A percentile compares a stretch with the other conserved stretches of the same genome.
phyloP scores from a whole-genome alignment of 495 filamentous ascomycete species.

The Penicillium flavigenum region DNA sequence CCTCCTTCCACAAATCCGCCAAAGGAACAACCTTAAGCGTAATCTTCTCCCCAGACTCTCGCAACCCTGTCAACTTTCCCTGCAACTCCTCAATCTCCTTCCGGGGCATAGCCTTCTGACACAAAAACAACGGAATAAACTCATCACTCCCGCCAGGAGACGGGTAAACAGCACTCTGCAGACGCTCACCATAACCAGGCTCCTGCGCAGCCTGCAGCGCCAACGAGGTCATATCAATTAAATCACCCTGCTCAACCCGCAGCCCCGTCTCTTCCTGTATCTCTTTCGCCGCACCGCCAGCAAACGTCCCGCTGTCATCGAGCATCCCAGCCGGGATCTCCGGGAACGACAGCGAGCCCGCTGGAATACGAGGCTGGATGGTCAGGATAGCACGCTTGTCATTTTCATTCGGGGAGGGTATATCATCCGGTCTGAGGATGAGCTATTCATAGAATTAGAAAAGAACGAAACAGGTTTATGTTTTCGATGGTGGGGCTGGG shows the following conservation, averaged over 20 bases:
- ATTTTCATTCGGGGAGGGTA: conserved; percentile 32
- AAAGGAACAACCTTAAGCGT: conserved; percentile 70
- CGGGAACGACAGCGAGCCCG: conserved; percentile 69
- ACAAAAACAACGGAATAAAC: conserved; percentile 74
- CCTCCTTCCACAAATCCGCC: conserved; percentile 74
- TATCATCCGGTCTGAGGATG: conserved; percentile 71
- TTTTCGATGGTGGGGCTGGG: neutral
- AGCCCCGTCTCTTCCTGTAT: conserved; percentile 80
- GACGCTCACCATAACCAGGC: conserved; percentile 35
- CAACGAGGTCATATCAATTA: conserved; percentile 70
- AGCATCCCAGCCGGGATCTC: conserved; percentile 92
- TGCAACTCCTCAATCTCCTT: conserved; percentile 64
- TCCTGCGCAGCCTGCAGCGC: conserved; percentile 39
- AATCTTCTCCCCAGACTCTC: conserved; percentile 81
- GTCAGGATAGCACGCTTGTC: conserved; percentile 74
- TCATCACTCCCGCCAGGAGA: conserved; percentile 83
- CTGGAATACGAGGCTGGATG: conserved; percentile 78
- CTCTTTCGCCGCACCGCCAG: conserved; percentile 75
- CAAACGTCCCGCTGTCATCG: conserved; percentile 72
- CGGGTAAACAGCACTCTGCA: conserved; percentile 69
- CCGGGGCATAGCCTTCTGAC: conserved; percentile 65
- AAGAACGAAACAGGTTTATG: neutral
- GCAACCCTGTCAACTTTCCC: conserved; percentile 74
- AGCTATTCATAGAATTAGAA: conserved; percentile 35
- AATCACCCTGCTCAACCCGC: conserved; percentile 51